A percentile compares a stretch with the other conserved stretches of the same genome.
Conservation (phyloP, 495 filamentous ascomycete species). For the Penicillium ucsense region DNA sequence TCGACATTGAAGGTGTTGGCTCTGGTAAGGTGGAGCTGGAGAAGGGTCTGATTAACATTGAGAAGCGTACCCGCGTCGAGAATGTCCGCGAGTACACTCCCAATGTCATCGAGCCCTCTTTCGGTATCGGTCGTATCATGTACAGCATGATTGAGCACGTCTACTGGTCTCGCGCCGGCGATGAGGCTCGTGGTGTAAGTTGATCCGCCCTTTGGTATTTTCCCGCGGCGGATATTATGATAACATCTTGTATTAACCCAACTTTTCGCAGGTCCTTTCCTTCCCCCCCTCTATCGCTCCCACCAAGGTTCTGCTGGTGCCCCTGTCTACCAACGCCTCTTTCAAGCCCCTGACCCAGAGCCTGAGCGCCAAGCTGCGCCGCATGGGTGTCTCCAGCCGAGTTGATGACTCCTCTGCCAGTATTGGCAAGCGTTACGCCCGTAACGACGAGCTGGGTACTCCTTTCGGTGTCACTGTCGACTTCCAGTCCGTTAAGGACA, state of each 20-base stretch:
- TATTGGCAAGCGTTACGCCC: constrained; percentile 60
- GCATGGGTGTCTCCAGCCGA: constrained; percentile 49
- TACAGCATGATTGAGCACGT: constrained; percentile 71
- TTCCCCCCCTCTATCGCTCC: constrained; percentile 58
- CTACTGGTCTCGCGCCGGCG: constrained; percentile 62
- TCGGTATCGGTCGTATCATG: constrained; percentile 73
- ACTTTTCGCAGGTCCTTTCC: constrained; percentile 45
- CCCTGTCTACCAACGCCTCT: constrained; percentile 47
- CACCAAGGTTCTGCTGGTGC: constrained; percentile 61
- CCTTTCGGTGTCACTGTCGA: constrained; percentile 59
- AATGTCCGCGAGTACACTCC: constrained; percentile 69
- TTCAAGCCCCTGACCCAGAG: constrained; percentile 47
- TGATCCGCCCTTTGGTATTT: not conserved
- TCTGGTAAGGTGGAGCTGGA: constrained; percentile 60
- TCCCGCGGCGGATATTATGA: constrained; percentile 1
- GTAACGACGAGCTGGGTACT: constrained; percentile 60
- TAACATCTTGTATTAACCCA: not conserved
- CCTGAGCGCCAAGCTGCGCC: constrained; percentile 44
- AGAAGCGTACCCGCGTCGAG: constrained; percentile 58
- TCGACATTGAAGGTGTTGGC: constrained; percentile 55
- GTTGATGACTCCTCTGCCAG: constrained; percentile 58
- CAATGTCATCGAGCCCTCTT: constrained; percentile 79
- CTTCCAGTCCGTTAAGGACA: constrained; percentile 61
- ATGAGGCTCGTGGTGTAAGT: constrained; percentile 56
- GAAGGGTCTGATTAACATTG: constrained; percentile 60